Base-by-base conservation (phyloP, 2,329 filamentous ascomycete species). In the Ophiostoma triangulosporum region DNA sequence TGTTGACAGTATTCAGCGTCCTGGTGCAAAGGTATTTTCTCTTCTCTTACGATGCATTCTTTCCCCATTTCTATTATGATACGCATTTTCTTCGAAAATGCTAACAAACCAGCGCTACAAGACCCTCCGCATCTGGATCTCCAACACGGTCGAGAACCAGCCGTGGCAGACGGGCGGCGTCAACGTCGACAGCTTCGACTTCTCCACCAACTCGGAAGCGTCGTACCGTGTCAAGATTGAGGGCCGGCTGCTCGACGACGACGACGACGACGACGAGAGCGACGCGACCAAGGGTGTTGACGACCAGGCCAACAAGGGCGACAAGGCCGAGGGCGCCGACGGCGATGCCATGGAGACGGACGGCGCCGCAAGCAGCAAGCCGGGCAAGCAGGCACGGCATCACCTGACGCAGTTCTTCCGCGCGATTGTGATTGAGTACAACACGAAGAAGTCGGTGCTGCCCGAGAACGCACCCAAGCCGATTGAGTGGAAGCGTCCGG, bases 171-270 rank as follows among this genome's bases (percentile, higher is more conserved):
- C 75, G 32, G 79, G 76, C 61, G 74, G 75, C 36, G 79, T 75
- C 61, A 83, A 83, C 57, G 77, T 83, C 11, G 83, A 91, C 64
- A 80, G 79, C 33, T 93, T 93, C 59, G 89, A 94, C 64, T 90
- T 95, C 63, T 83, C 81, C 52, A 81, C 83, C 51, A 88, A 81
- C 58, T 76, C 78, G 60, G 84, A 89, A 61, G 85, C 88, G 2
- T 86, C 83, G 11, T 98, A 90, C 66, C 81, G 84, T 54, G 88
- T 98, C 60, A 95, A 90, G 70, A 91, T 98, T 57, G 88, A 96
- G 68, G 93, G 88, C 40, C 80, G 84, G 29, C 70, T 97, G 52
- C 74, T 97, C 24, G 86, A 89, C 58, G 82, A 87, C 52, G 73
- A 80, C 15, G 74, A 77, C 43, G 74, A 80, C 7, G 71, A 75